Conservation (phyloP, 2,329 filamentous ascomycete genomes). For the Cryphonectria japonica region DNA sequence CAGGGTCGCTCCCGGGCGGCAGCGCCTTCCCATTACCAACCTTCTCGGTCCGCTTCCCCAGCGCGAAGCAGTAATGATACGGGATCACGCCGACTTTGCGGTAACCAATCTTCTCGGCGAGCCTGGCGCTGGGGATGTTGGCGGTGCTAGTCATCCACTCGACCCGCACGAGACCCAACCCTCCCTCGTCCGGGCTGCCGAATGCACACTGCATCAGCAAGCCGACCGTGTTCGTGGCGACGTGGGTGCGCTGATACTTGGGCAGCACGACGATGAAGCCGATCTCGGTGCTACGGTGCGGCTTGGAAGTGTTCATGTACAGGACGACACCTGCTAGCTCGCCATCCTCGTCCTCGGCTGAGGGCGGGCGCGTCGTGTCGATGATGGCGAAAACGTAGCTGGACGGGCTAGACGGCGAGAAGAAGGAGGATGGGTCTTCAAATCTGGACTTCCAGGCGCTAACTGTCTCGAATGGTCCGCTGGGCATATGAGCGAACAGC, state of each 20-base stretch:
- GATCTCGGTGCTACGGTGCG: slow-evolving; percentile 35
- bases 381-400: slow-evolving; percentile 35
- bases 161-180: slow-evolving; percentile 37
- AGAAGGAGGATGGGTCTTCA: slow-evolving; percentile 18
- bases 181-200: slow-evolving; percentile 27
- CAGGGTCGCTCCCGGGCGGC: slow-evolving; percentile 32
- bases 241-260: slow-evolving; percentile 41
- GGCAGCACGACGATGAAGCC: slow-evolving; percentile 43
- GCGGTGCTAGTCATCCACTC: slow-evolving; percentile 39
- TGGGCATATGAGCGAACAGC: slow-evolving; percentile 32
- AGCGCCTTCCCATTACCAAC: slow-evolving; percentile 34
- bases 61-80: slow-evolving; percentile 38
- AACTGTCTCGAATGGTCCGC: slow-evolving; percentile 30
- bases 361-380: slow-evolving; percentile 36
- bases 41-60: slow-evolving; percentile 33
- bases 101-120: slow-evolving; percentile 42
- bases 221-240: slow-evolving; percentile 40
- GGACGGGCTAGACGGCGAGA: slow-evolving; percentile 23
- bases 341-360: slow-evolving; percentile 36
- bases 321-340: slow-evolving; percentile 37
- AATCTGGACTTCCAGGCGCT: slow-evolving; percentile 28
- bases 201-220: slow-evolving; percentile 40
- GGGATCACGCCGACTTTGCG: slow-evolving; percentile 38
- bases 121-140: slow-evolving; percentile 34
- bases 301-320: slow-evolving; percentile 34